Evolutionary conservation across 345 rosid genomes (phyloP).

Genomic region (Mercurialis annua): DNA sequence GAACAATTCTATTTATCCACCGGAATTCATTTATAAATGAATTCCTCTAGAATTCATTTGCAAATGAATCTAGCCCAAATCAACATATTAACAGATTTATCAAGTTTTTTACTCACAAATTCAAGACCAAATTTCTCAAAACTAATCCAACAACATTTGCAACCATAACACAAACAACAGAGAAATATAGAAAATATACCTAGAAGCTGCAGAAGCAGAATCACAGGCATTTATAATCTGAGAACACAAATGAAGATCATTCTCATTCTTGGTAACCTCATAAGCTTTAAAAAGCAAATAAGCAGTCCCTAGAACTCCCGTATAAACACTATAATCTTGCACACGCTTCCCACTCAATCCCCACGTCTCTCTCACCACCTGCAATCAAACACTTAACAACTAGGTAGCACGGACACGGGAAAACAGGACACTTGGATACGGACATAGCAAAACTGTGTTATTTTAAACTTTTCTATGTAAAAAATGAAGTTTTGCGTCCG

Average conservation of each 20-base stretch:
- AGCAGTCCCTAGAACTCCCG: slow-evolving; percentile 66
- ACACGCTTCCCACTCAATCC: slow-evolving; percentile 40
- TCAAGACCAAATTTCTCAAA: too few species aligned
- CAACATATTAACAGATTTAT: too few species aligned
- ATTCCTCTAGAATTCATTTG: neutral
- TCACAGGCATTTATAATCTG: slow-evolving; percentile 60
- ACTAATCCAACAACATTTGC: too few species aligned
- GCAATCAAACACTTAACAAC: slow-evolving; percentile 10
- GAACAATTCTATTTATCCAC: too few species aligned
- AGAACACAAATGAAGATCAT: slow-evolving; percentile 53
- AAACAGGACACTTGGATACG: too few species aligned
- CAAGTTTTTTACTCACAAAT: too few species aligned
- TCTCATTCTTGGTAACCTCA: slow-evolving; percentile 40
- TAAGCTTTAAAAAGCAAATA: slow-evolving; percentile 52
- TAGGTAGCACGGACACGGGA: too few species aligned
- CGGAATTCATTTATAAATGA: too few species aligned
- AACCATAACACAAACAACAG: neutral
- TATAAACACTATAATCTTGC: slow-evolving; percentile 49
- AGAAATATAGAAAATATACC: slow-evolving; percentile 30
- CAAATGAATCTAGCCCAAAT: too few species aligned
- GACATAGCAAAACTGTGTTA: too few species aligned
- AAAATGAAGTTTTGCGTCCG: too few species aligned
- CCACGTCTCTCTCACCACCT: slow-evolving; percentile 66
- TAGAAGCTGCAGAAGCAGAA: slow-evolving; percentile 50
- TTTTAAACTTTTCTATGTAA: too few species aligned